Base-by-base conservation (phyloP, 2,329 filamentous ascomycete species). In the Nigrospora sphaerica region DNA sequence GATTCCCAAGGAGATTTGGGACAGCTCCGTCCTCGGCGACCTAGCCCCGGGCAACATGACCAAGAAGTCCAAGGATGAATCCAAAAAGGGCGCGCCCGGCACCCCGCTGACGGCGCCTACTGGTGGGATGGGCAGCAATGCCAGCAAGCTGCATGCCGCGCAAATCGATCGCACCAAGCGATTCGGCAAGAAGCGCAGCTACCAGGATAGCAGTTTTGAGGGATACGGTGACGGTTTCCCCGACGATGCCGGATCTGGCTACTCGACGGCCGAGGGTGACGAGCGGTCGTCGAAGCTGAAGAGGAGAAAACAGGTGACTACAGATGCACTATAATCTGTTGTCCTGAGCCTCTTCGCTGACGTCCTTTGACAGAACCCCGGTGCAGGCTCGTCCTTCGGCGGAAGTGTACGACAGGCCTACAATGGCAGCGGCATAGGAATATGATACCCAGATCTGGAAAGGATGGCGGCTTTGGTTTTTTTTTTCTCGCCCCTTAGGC, bases 231-330 rank as follows among this genome's bases (percentile, higher is more conserved):
- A 89, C 54, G 82, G 83, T 32, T 88, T 75, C 54, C 75, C 75
- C 11, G 85, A 89, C 51, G 84, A 88, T 52, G 59, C 62, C 46
- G 81, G 77, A 12, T 71, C 69, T 14, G 80, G 78, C n/a, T 84
- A 88, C 58, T 87, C 83, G 18, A 87, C 85, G 18, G 84, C 81
- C 48, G 85, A 86, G 54, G 81, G 81, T 54, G 85, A 86, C 55
- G 81, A 85, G 46, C 67, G 67, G 55, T 65, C 64, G 50, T 61
- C 64, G 38, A 73, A 71, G 54, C 69, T 75, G 55, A 85, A 85
- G 68, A 74, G 80, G 55, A 74, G 80, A 62, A 85, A 85, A 69
- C 82, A 83, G 79, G 80, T 82, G 62, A 63, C 61, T 64, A 59
- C 52, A 49, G 53, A 56, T 47, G 51, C 52, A 49, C 51, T 52